phyloP scores from a whole-genome alignment of 352 stramenopile species.

The Pythium pyrilobum region DNA sequence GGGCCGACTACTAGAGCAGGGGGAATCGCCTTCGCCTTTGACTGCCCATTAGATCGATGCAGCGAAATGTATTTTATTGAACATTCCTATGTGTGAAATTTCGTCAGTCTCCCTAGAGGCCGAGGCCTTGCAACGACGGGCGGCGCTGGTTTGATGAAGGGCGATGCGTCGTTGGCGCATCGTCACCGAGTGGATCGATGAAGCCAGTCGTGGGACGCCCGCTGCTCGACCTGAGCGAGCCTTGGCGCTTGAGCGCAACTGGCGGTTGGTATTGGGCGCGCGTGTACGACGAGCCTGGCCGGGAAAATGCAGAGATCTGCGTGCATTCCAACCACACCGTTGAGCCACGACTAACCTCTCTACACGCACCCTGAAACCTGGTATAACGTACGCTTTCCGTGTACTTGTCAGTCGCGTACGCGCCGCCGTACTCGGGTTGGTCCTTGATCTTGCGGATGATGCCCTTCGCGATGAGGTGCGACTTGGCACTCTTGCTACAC shows the following conservation, averaged over 20 bases:
- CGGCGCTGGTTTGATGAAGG: slow-evolving; percentile 46
- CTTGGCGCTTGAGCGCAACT: slow-evolving; percentile 29
- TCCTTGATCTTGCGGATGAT: slow-evolving; percentile 36
- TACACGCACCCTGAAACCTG: no score
- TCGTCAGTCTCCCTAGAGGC: slow-evolving; percentile 20
- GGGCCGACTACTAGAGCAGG: slow-evolving; percentile 34
- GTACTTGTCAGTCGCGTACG: slow-evolving; percentile 31
- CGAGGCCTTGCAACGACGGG: slow-evolving; percentile 55
- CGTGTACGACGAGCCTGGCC: slow-evolving; percentile 67
- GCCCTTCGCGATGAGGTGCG: slow-evolving; percentile 26
- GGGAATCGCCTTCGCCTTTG: no score
- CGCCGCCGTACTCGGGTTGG: slow-evolving; percentile 21
- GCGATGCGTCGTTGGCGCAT: slow-evolving; percentile 26
- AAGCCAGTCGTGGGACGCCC: slow-evolving; percentile 31
- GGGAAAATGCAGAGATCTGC: slow-evolving; percentile 72
- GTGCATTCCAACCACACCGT: background rate
- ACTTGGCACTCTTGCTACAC: slow-evolving; percentile 27
- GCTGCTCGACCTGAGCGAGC: slow-evolving; percentile 46
- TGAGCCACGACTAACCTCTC: background rate
- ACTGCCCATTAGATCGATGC: no score
- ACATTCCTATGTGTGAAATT: background rate
- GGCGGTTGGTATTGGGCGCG: slow-evolving; percentile 54
- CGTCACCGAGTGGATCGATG: slow-evolving; percentile 57
- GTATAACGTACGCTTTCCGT: slow-evolving; percentile 40
- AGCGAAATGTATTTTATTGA: slow-evolving; percentile 1